Base-by-base conservation (phyloP, 2,329 filamentous ascomycete species). In the Aspergillus hiratsukae region DNA sequence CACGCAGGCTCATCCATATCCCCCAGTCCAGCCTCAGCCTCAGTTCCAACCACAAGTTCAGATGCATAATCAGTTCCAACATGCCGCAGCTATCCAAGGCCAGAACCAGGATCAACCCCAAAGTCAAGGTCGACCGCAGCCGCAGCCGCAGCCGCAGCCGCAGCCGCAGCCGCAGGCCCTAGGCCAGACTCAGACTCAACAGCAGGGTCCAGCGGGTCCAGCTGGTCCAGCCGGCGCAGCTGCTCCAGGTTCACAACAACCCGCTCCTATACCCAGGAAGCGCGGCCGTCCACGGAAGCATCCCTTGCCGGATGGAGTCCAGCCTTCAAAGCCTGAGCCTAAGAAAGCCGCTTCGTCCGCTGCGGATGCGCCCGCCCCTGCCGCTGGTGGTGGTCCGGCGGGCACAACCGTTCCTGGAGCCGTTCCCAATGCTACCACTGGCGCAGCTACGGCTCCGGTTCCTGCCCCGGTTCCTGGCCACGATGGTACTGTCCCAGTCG, bases 231-330 rank as follows among this genome's bases (percentile, higher is more conserved):
- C 46, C n/a, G 54, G 52, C 48, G 51, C 56, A 8, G 35, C 43
- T 5, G 48, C 54, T 4, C 49, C 58, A 7, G 56, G 49, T 37
- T 17, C 35, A n/a, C n/a, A 55, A 9, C 41, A 19, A 45, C 41
- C 41, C 27, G 43, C 53, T 11, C 57, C 53, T 19, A 57, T 59
- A 6, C 61, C 61, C n/a, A 55, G 55, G 28, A 69, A 69, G 48
- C 66, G 69, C 52, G 69, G 69, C 49, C 69, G 69, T 28, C 69
- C 69, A 10, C 68, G 69, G 35, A 71, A 71, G 50, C 14, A 35
- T 21, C 49, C 49, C n/a, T 11, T 51, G n/a, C 49, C 49, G 7
- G 35, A 51, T 31, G 35, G 35, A 37, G 57, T 50, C 11, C 59
- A 62, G n/a, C 57, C 62, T 17, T 48, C 45, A 8, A 64, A 61